These are phyloP conservation scores for Suillus weaverae DNA, from an alignment of 768 basidiomycete genomes.

Conservation along the genomic window DNA sequence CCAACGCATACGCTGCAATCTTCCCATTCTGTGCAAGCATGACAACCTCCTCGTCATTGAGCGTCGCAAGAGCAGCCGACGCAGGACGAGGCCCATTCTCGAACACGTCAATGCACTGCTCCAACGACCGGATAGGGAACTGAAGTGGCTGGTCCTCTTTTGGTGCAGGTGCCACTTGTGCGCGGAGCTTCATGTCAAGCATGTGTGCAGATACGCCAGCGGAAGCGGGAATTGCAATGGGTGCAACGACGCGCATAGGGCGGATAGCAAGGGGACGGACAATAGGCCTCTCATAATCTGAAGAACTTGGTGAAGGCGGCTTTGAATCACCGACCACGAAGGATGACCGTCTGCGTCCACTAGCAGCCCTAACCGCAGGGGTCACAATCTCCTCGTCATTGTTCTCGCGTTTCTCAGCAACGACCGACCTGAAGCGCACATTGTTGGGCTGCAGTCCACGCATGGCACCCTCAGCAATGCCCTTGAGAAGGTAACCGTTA, in stretches of 20 bases:
- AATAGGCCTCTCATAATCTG: constrained; percentile 22
- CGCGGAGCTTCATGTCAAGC: constrained; percentile 35
- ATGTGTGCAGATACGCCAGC: constrained; percentile 29
- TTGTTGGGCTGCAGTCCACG: constrained; percentile 30
- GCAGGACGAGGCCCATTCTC: constrained; percentile 69
- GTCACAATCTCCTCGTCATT: constrained; percentile 23
- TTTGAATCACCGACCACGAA: constrained; percentile 26
- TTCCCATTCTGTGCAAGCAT: constrained; percentile 86
- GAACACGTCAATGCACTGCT: constrained; percentile 79
- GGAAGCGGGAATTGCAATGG: constrained; percentile 22
- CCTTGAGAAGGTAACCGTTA: constrained; percentile 92
- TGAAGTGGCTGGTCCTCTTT: constrained; percentile 17
- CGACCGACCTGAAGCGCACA: constrained; percentile 30
- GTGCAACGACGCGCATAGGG: constrained; percentile 14
- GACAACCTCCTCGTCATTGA: constrained; percentile 93
- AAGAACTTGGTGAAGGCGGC: not conserved
- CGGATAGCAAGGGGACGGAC: constrained; percentile 5
- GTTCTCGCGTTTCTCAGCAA: constrained; percentile 21
- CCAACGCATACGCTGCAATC: constrained; percentile 92
- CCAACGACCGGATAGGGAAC: constrained; percentile 51
- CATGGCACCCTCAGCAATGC: constrained; percentile 61
- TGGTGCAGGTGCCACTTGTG: constrained; percentile 19
- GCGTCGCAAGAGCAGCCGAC: constrained; percentile 51
- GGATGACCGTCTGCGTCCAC: constrained; percentile 20
- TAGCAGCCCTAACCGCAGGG: constrained; percentile 13